Percentiles rank a stretch among this genome's conserved stretches.
Conservation (phyloP, 2,329 filamentous ascomycete genomes). For the Cladophialophora carrionii region DNA sequence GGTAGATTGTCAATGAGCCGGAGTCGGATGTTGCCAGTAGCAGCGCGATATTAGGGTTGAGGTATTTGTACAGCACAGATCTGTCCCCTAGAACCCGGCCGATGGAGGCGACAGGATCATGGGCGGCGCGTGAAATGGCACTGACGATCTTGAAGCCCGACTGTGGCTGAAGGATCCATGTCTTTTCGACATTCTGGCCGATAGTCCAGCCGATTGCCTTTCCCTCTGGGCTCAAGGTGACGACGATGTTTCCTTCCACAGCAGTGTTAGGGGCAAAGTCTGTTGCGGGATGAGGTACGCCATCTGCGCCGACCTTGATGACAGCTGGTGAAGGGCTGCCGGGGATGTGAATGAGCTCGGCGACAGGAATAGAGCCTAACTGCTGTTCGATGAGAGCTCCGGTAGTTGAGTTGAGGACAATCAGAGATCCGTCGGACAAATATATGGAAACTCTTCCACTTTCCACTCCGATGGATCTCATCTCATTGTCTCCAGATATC, state of each 20-base stretch:
- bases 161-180: slow-evolving; percentile 74
- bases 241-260: slow-evolving; percentile 44
- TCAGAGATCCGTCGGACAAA: slow-evolving; percentile 64
- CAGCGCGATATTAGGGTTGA: slow-evolving; percentile 83
- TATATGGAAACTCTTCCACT: slow-evolving; percentile 64
- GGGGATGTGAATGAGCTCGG: slow-evolving; percentile 32
- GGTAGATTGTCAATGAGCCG: slow-evolving; percentile 68
- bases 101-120: slow-evolving; percentile 92
- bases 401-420: slow-evolving; percentile 53
- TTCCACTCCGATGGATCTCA: slow-evolving; percentile 68
- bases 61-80: slow-evolving; percentile 94
- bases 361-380: slow-evolving; percentile 29
- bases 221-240: slow-evolving; percentile 49
- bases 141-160: slow-evolving; percentile 68
- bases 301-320: slow-evolving; percentile 45
- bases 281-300: slow-evolving; percentile 40
- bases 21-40: slow-evolving; percentile 69
- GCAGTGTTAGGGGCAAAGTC: slow-evolving; percentile 39
- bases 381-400: slow-evolving; percentile 47
- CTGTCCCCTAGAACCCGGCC: slow-evolving; percentile 90
- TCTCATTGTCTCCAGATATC: slow-evolving; percentile 59
- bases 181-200: slow-evolving; percentile 48
- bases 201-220: slow-evolving; percentile 50
- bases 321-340: slow-evolving; percentile 36
- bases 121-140: slow-evolving; percentile 68